Percentiles rank a stretch among this genome's conserved stretches.
phyloP scores from a whole-genome alignment of 164 flowering plant genomes.

The Tetracentron sinense region DNA sequence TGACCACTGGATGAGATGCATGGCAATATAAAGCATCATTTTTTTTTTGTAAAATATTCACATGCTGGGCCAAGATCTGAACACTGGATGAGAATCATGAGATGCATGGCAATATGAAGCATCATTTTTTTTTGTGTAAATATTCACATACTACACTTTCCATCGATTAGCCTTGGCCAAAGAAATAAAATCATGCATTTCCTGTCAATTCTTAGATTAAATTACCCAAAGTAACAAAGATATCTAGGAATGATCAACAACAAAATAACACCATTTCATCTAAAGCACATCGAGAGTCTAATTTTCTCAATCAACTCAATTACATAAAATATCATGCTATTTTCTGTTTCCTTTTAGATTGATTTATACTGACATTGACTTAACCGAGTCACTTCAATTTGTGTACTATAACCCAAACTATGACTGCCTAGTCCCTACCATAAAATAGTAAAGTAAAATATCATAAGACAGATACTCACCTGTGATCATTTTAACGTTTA shows the following conservation, averaged over 20 bases:
- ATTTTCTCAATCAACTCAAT: background rate
- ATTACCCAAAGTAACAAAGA: background rate
- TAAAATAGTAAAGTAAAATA: constrained; percentile 4
- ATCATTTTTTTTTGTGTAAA: too few relatives aligned
- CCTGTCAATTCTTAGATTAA: background rate
- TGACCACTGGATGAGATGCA: too few relatives aligned
- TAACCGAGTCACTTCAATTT: too few relatives aligned
- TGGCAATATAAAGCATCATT: too few relatives aligned
- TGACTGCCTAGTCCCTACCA: too few relatives aligned
- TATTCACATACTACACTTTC: background rate
- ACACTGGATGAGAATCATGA: too few relatives aligned
- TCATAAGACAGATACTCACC: constrained; percentile 35
- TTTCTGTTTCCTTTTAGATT: background rate
- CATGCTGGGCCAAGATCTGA: too few relatives aligned
- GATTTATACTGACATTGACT: too few relatives aligned
- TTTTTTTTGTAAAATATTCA: too few relatives aligned
- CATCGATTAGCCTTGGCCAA: background rate
- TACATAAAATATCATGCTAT: background rate
- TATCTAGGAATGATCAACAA: background rate
- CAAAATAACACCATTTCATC: background rate
- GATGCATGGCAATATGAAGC: background rate
- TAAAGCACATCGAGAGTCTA: background rate
- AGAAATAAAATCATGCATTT: background rate
- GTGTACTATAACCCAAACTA: background rate
- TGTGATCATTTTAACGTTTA: constrained; percentile 96